These are phyloP conservation scores for Colletotrichum brevisporum DNA, from an alignment of 2,329 filamentous ascomycete species.

Conservation along the genomic window DNA sequence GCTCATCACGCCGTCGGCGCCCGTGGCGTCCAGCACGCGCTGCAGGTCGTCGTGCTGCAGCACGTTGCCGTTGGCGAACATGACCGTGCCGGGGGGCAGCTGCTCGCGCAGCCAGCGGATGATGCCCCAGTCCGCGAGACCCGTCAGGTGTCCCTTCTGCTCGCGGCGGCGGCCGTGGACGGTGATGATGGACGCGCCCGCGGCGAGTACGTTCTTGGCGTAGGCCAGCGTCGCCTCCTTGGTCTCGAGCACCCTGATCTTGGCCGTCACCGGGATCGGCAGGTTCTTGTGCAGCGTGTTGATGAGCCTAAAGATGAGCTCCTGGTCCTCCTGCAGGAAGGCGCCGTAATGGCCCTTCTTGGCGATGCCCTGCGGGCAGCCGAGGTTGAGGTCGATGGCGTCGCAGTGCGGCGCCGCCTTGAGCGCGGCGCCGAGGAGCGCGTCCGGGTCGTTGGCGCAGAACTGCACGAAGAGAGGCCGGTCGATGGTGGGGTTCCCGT, in stretches of 20 bases:
- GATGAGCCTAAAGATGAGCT: conserved; percentile 85
- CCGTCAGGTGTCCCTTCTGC: conserved; percentile 96
- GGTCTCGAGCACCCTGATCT: conserved; percentile 91
- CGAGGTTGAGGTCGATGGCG: conserved; percentile 94
- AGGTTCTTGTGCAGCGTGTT: conserved; percentile 85
- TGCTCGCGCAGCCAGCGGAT: conserved; percentile 87
- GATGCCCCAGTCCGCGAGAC: conserved; percentile 91
- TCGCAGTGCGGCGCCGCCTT: conserved; percentile 90
- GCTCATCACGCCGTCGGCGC: conserved; percentile 94
- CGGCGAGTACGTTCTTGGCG: conserved; percentile 86
- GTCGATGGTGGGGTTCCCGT: conserved; percentile 88
- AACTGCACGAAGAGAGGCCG: conserved; percentile 96
- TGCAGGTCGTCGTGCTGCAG: conserved; percentile 84
- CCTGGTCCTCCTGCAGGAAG: conserved; percentile 94
- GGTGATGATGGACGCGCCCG: conserved; percentile 93
- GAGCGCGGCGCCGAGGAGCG: conserved; percentile 83
- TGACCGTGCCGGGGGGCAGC: conserved; percentile 87
- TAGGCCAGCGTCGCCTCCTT: conserved; percentile 90
- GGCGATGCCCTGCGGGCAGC: conserved; percentile 96
- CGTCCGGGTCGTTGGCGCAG: conserved; percentile 89
- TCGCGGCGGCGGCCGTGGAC: conserved; percentile 91
- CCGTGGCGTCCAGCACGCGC: conserved; percentile 83
- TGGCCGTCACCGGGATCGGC: conserved; percentile 89
- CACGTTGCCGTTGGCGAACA: conserved; percentile 98
- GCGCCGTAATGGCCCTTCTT: conserved; percentile 91